These are phyloP conservation scores for Cyberlindnera xishuangbannaensis DNA, from an alignment of 805 yeast genomes.

Conservation along the genomic window DNA sequence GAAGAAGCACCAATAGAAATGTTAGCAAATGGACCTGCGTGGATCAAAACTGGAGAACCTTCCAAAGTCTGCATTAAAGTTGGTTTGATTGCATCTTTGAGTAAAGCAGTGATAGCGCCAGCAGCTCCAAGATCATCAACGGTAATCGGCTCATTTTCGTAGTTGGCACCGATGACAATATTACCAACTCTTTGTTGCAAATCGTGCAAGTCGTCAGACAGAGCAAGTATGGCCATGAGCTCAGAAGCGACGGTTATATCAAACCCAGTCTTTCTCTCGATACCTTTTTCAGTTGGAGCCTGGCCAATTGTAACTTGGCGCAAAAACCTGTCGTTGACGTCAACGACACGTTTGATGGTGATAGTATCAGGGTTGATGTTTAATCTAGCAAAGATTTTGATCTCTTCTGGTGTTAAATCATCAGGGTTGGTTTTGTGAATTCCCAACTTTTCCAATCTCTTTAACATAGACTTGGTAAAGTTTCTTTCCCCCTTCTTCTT, in stretches of 20 bases:
- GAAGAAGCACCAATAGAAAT: conserved; percentile 85
- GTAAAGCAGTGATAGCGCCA: conserved; percentile 77
- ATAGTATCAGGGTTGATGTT: conserved; percentile 76
- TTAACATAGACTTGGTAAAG: conserved; percentile 63
- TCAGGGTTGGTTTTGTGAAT: conserved; percentile 67
- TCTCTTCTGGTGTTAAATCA: conserved; percentile 65
- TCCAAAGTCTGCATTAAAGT: conserved; percentile 84
- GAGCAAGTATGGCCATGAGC: conserved; percentile 79
- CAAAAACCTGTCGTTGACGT: conserved; percentile 74
- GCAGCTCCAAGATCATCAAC: conserved; percentile 84
- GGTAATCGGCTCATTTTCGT: conserved; percentile 66
- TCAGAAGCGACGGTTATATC: conserved; percentile 85
- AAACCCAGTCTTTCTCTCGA: conserved; percentile 68
- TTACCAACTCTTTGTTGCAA: conserved; percentile 70
- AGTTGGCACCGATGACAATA: conserved; percentile 69
- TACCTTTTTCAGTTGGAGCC: conserved; percentile 76
- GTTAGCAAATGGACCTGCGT: conserved; percentile 87
- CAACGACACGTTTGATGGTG: conserved; percentile 81
- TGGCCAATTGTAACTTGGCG: conserved; percentile 76
- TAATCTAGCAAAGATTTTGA: conserved; percentile 56
- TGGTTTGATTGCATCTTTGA: conserved; percentile 80
- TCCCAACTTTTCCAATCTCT: conserved; percentile 62
- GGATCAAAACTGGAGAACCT: conserved; percentile 83
- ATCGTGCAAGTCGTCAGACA: conserved; percentile 63
- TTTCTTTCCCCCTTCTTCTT: conserved; percentile 63